Conservation (phyloP, 495 filamentous ascomycete genomes). For the Xylaria castorea region DNA sequence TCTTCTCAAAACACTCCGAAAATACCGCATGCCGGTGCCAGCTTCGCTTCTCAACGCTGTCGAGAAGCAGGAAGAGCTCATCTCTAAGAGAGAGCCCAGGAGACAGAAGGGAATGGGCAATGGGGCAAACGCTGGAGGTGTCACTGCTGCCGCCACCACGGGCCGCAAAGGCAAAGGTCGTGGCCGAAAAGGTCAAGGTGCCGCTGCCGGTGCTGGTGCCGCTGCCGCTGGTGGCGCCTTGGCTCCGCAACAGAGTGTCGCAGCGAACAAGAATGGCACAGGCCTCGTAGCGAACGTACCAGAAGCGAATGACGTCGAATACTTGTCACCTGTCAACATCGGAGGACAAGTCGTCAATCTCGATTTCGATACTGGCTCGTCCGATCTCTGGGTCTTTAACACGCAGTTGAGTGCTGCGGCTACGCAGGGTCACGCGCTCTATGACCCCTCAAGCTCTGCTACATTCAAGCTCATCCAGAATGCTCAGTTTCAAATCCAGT, state of each 20-base stretch:
- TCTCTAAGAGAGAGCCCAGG: constrained; percentile 35
- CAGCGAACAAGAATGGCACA: constrained; percentile 41
- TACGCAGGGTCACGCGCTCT: constrained; percentile 63
- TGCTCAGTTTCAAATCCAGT: constrained; percentile 68
- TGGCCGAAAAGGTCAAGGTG: constrained; percentile 28
- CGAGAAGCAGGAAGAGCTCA: constrained; percentile 40
- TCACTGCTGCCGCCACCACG: neutral
- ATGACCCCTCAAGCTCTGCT: constrained; percentile 65
- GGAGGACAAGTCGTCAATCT: constrained; percentile 76
- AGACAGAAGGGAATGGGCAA: constrained; percentile 32
- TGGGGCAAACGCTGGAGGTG: neutral
- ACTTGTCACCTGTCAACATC: constrained; percentile 72
- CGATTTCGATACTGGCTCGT: constrained; percentile 84
- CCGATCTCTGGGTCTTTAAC: constrained; percentile 87
- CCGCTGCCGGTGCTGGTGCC: neutral
- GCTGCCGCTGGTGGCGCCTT: constrained; percentile 26
- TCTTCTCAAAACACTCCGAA: constrained; percentile 67
- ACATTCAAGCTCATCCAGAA: constrained; percentile 54
- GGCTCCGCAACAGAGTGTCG: constrained; percentile 26
- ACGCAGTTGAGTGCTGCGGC: constrained; percentile 57
- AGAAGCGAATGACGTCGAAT: constrained; percentile 68
- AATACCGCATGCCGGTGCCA: constrained; percentile 63
- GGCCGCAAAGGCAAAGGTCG: constrained; percentile 21
- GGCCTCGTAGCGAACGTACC: constrained; percentile 69
- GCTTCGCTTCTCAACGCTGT: constrained; percentile 47